Evolutionary conservation across 345 rosid genomes (phyloP).

Genomic region (Psidium friedrichsthalianum): DNA sequence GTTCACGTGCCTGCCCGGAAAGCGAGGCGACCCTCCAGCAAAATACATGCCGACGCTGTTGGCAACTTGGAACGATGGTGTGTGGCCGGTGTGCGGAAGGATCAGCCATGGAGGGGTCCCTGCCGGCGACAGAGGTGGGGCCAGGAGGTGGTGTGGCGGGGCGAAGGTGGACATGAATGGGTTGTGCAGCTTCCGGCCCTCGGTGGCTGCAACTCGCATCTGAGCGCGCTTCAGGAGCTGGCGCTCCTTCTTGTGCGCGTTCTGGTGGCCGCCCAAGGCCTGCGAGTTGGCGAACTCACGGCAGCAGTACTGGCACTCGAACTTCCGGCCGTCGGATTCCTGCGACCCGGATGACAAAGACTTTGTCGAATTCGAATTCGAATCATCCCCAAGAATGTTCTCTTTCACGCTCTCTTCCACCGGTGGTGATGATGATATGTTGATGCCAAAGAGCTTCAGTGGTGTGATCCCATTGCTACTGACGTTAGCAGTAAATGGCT

Average conservation of each 20-base stretch:
- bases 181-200: conserved; percentile 3
- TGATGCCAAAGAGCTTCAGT: not conserved
- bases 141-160: conserved; percentile 43
- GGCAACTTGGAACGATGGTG: conserved; percentile 14
- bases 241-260: conserved; percentile 97
- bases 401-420: not conserved
- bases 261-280: conserved; percentile 95
- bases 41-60: not conserved
- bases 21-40: not conserved
- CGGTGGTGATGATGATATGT: not conserved
- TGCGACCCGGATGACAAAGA: not conserved
- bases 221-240: conserved; percentile 75
- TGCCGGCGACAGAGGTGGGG: conserved; percentile 16
- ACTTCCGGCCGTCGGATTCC: conserved; percentile 26
- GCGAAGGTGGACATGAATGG: conserved; percentile 49
- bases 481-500: conserved; percentile 34
- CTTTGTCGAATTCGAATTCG: not conserved
- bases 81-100: conserved; percentile 8
- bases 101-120: conserved; percentile 26
- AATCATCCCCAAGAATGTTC: not conserved
- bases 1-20: conserved; percentile 6
- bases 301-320: conserved; percentile 89
- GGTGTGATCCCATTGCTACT: conserved; percentile 53
- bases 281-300: conserved; percentile 93
- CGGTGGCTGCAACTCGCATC: conserved; percentile 37